Base-by-base conservation (phyloP, 345 rosid species). In the Schrenkiella parvula region DNA sequence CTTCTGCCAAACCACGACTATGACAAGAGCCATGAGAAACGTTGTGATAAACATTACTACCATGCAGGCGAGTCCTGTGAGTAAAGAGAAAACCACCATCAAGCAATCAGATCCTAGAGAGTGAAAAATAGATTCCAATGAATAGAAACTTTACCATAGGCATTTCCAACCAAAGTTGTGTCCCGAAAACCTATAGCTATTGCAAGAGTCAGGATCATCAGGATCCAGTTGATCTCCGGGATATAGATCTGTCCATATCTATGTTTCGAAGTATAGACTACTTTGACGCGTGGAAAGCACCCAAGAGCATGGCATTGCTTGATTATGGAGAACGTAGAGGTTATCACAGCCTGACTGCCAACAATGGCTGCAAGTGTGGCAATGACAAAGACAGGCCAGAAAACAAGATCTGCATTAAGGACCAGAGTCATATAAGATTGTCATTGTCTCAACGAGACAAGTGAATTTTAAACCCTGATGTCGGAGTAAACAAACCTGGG, bases 161-260 rank as follows among this genome's bases (percentile, higher is more conserved):
- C 98, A 86, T 93, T 87, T 82, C 96, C 98, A 52, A 90, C 89
- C 61, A 80, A 77, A 72, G 87, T 85, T 65, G 93, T 89, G 79
- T 89, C 88, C 59, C 3, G 87, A 72, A 93, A 87, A 69, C 96
- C 97, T 58, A 90, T 46, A 62, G 97, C 81, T 78, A 90, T 48
- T 50, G 92, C 84, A 79, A 93, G 96, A 32, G 97, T 90, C 26
- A 93, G 84, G 75, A 89, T 75, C 98, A 93, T 90, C 70, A 93
- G 87, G 78, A 90, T 90, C 98, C 97, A 93, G 80, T 93, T 93
- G 72, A 93, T 93, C 77, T 90, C 93, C 4, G 98, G 97, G 84
- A 93, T 88, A 78, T 93, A 93, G 73, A 93, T 91, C 81, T 90
- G 97, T 76, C 98, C 97, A 75, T 83, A 82, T 60, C 84, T 84